Percentiles rank a stretch among this genome's conserved stretches.
These are phyloP conservation scores for Exutisphaerella laricina DNA, from an alignment of 2,329 filamentous ascomycete genomes.

Conservation along the genomic window DNA sequence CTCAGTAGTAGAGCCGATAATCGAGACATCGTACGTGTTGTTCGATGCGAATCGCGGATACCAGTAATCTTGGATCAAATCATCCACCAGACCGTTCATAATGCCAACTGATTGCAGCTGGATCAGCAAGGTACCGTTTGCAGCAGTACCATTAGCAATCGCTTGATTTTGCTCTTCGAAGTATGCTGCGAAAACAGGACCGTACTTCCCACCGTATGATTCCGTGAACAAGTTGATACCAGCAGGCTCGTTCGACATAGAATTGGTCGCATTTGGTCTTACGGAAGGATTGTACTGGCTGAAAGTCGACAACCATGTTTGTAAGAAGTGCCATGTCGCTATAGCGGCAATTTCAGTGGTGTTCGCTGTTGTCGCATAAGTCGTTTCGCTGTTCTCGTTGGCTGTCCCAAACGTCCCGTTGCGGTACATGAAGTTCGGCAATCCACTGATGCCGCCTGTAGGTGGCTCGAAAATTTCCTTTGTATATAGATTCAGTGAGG, in stretches of 20 bases:
- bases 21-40: conserved; percentile 61
- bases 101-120: conserved; percentile 61
- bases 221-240: conserved; percentile 57
- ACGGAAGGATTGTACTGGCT: conserved; percentile 39
- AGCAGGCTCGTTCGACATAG: conserved; percentile 19
- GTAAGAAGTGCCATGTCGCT: conserved; percentile 61
- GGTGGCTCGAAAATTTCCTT: conserved; percentile 39
- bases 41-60: conserved; percentile 55
- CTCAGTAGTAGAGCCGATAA: conserved; percentile 50
- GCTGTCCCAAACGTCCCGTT: conserved; percentile 63
- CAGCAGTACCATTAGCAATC: conserved; percentile 46
- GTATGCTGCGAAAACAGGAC: conserved; percentile 55
- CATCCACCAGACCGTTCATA: conserved; percentile 65
- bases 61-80: conserved; percentile 54
- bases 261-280: conserved; percentile 50
- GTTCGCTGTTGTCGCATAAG: conserved; percentile 28
- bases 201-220: conserved; percentile 57
- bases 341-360: conserved; percentile 34
- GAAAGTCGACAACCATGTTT: conserved; percentile 49
- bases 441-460: conserved; percentile 15
- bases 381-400: conserved; percentile 29
- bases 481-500: conserved; percentile 49
- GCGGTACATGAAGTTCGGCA: conserved; percentile 38
- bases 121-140: conserved; percentile 53
- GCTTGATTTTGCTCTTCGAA: conserved; percentile 58